These are phyloP conservation scores for Porcisia deanei DNA, from an alignment of 208 protist species.

Conservation along the genomic window DNA sequence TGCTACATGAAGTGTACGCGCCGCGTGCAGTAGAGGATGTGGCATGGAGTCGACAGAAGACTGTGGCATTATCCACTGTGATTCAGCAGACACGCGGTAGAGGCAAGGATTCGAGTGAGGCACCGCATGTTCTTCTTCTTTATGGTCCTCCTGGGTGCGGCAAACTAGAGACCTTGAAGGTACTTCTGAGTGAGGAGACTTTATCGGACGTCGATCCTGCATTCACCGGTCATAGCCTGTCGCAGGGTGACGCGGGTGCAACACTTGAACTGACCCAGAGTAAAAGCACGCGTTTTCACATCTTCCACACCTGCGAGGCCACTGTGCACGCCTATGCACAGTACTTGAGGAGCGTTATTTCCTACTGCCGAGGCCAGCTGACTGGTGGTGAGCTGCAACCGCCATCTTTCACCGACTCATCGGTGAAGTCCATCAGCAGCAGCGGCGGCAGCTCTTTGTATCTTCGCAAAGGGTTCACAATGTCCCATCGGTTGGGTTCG, in stretches of 20 bases:
- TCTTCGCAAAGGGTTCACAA: background rate
- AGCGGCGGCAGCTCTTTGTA: background rate
- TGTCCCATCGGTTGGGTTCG: background rate
- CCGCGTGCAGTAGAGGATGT: constrained; percentile 46
- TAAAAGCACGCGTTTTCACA: constrained; percentile 4
- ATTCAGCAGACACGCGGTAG: constrained; percentile 26
- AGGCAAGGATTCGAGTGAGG: background rate
- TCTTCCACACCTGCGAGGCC: constrained; percentile 42
- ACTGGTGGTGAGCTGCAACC: constrained; percentile 15
- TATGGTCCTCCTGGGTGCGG: constrained; percentile 80
- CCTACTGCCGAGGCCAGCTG: constrained; percentile 28
- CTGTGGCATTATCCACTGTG: constrained; percentile 36
- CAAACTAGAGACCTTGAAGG: constrained; percentile 64
- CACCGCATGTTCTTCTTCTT: constrained; percentile 54
- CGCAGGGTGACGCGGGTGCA: background rate
- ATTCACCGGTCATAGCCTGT: background rate
- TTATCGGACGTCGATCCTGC: background rate
- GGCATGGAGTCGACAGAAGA: constrained; percentile 80
- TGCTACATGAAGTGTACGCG: constrained; percentile 77
- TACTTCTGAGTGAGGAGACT: constrained; percentile 39
- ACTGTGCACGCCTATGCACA: constrained; percentile 29
- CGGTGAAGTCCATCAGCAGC: background rate
- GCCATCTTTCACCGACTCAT: constrained; percentile 2
- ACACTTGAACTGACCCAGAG: background rate
- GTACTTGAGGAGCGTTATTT: constrained; percentile 26